Percentiles rank a stretch among this genome's conserved stretches.
Conservation (phyloP, 495 filamentous ascomycete genomes). For the Tetracladium setigerum region DNA sequence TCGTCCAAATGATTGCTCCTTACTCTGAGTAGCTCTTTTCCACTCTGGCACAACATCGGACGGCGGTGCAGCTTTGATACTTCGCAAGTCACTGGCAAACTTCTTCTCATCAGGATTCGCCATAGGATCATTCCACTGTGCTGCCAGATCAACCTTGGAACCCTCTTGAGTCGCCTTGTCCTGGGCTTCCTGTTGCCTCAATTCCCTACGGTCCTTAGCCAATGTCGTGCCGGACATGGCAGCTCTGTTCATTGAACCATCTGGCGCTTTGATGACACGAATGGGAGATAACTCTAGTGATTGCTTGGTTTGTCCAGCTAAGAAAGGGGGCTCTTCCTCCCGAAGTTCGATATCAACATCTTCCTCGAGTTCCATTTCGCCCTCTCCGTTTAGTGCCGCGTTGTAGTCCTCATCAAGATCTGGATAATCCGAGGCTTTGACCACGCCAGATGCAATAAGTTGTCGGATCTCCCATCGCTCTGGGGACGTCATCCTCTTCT, state of each 20-base stretch:
- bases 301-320: conserved; percentile 94
- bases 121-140: conserved; percentile 98
- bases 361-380: conserved; percentile 88
- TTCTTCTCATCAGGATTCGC: conserved; percentile 71
- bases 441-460: conserved; percentile 88
- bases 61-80: conserved; percentile 34
- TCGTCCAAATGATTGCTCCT: conserved; percentile 76
- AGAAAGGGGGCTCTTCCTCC: conserved; percentile 94
- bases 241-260: conserved; percentile 89
- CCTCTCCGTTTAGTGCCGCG: conserved; percentile 75
- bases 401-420: conserved; percentile 94
- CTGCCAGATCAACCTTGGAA: conserved; percentile 73
- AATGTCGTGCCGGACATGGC: conserved; percentile 87
- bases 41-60: conserved; percentile 78
- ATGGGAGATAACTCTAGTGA: conserved; percentile 92
- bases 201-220: conserved; percentile 84
- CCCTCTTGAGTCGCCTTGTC: conserved; percentile 74
- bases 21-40: conserved; percentile 78
- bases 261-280: conserved; percentile 91
- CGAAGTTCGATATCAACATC: conserved; percentile 95
- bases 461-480: conserved; percentile 97
- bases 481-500: conserved; percentile 91
- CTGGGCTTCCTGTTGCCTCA: conserved; percentile 81
- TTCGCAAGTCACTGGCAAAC: conserved; percentile 79
- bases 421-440: conserved; percentile 85